These are phyloP conservation scores for Jatropha curcas DNA, from an alignment of 345 rosid genomes.

Conservation along the genomic window DNA sequence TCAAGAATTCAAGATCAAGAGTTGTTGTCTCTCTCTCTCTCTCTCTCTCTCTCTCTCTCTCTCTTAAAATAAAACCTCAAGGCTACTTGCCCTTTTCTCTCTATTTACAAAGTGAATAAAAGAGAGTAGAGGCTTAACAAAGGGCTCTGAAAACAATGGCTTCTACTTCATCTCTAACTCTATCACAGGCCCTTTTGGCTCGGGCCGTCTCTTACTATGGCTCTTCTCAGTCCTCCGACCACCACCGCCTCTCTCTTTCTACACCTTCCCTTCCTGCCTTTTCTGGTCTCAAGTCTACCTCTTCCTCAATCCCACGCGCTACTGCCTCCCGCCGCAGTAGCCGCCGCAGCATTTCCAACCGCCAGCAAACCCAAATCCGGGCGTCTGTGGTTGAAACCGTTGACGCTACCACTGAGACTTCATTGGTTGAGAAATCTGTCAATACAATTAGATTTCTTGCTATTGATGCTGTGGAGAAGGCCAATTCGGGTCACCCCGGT, in stretches of 20 bases:
- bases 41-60: not conserved
- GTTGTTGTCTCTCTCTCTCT: slow-evolving; percentile 25
- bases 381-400: slow-evolving; percentile 59
- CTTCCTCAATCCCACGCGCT: slow-evolving; percentile 13
- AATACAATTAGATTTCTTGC: slow-evolving; percentile 87
- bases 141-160: slow-evolving; percentile 37
- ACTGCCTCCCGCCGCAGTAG: slow-evolving; percentile 26
- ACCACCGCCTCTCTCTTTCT: slow-evolving; percentile 41
- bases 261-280: slow-evolving; percentile 44
- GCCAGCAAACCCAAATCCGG: slow-evolving; percentile 23
- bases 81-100: not conserved
- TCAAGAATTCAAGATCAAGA: slow-evolving; percentile 32
- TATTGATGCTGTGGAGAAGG: slow-evolving; percentile 94
- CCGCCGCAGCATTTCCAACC: slow-evolving; percentile 29
- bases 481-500: slow-evolving; percentile 96
- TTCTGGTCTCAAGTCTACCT: slow-evolving; percentile 51
- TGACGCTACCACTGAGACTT: slow-evolving; percentile 50
- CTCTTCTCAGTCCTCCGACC: slow-evolving; percentile 41
- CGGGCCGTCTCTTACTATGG: slow-evolving; percentile 50
- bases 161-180: slow-evolving; percentile 54
- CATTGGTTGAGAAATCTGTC: slow-evolving; percentile 73
- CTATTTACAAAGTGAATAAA: not conserved
- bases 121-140: not conserved
- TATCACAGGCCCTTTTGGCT: slow-evolving; percentile 56
- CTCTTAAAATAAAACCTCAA: not conserved